Conservation (phyloP, 1,284 basidiomycete genomes). For the Melampsora americana region DNA sequence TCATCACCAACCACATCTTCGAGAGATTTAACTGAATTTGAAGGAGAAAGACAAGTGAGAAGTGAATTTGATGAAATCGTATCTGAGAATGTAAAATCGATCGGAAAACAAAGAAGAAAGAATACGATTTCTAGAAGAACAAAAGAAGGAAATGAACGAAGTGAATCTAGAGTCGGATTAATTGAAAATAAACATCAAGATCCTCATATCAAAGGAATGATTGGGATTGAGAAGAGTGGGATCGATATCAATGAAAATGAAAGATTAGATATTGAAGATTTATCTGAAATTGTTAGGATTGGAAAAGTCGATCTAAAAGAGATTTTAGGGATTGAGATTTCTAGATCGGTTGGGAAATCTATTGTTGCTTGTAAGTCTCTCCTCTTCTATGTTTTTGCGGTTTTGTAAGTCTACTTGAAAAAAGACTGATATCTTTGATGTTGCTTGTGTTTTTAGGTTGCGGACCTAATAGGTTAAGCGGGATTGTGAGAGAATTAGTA, state of each 20-base stretch:
- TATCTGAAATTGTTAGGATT: slow-evolving; percentile 21
- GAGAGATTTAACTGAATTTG: slow-evolving; percentile 36
- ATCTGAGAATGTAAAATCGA: slow-evolving; percentile 27
- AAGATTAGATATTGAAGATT: slow-evolving; percentile 14
- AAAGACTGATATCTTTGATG: neutral
- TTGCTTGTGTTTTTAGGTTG: neutral
- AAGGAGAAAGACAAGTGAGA: slow-evolving; percentile 31
- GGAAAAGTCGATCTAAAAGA: slow-evolving; percentile 8
- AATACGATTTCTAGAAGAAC: neutral
- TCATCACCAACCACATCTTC: neutral
- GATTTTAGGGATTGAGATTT: slow-evolving; percentile 21
- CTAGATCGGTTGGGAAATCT: slow-evolving; percentile 9
- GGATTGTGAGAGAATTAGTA: slow-evolving; percentile 24
- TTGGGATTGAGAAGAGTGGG: slow-evolving; percentile 4
- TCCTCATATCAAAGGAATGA: neutral
- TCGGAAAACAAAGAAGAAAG: slow-evolving; percentile 26
- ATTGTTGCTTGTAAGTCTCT: slow-evolving; percentile 35
- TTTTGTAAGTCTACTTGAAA: neutral
- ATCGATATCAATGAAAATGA: slow-evolving; percentile 13
- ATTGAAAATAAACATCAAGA: neutral
- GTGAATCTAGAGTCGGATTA: neutral
- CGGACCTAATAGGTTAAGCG: slow-evolving; percentile 25
- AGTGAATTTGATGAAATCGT: slow-evolving; percentile 33
- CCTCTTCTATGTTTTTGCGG: neutral
- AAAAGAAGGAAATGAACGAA: neutral